These are phyloP conservation scores for Ajuga reptans DNA, from an alignment of 305 asterid species.

Conservation along the genomic window DNA sequence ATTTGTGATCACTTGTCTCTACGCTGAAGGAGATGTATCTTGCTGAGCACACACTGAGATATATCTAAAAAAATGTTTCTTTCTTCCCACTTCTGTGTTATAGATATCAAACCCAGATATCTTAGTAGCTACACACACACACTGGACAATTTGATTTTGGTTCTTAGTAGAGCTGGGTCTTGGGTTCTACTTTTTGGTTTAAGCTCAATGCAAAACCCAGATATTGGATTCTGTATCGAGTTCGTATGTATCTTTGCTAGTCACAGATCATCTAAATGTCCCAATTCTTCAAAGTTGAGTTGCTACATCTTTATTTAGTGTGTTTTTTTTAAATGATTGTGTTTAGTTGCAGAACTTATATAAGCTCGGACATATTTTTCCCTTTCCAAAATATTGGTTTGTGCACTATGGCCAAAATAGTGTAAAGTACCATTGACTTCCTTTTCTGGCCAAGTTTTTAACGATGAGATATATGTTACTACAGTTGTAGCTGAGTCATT, in stretches of 20 bases:
- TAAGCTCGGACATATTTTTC: background rate
- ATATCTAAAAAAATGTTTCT: too few relatives aligned
- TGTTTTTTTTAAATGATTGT: background rate
- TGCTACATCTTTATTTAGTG: background rate
- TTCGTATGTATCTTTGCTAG: background rate
- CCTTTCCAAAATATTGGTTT: background rate
- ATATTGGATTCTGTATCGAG: too few relatives aligned
- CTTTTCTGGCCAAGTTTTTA: conserved; percentile 4
- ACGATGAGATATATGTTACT: background rate
- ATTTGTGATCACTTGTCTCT: background rate
- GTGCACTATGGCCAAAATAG: background rate
- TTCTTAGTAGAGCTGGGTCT: too few relatives aligned
- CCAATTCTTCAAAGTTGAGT: conserved; percentile 11
- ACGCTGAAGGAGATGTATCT: background rate
- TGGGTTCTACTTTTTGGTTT: too few relatives aligned
- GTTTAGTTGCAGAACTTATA: background rate
- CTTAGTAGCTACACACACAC: too few relatives aligned
- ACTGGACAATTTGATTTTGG: too few relatives aligned
- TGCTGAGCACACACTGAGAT: too few relatives aligned
- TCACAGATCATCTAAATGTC: background rate
- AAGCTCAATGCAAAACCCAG: too few relatives aligned
- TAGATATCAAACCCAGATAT: too few relatives aligned
- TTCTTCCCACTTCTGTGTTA: too few relatives aligned
- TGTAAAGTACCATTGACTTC: background rate
- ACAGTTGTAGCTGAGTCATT: conserved; percentile 9